A percentile compares a stretch with the other conserved stretches of the same genome.
phyloP scores from a whole-genome alignment of 1,284 basidiomycete species.

The Xerocomus cyaneibrunnescens region DNA sequence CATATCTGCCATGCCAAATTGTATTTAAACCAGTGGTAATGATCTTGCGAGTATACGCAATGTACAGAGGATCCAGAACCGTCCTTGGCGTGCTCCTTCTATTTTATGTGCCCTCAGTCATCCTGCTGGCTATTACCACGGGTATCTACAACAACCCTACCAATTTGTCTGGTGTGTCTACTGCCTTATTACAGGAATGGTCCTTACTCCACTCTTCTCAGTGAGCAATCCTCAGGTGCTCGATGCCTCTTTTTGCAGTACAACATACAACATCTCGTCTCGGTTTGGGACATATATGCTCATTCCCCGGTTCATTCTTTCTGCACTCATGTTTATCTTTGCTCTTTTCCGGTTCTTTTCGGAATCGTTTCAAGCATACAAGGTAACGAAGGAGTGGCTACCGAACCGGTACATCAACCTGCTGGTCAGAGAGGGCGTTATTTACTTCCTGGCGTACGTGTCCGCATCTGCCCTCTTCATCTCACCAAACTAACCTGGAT shows the following conservation, averaged over 20 bases:
- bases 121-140: not conserved
- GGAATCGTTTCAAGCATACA: not conserved
- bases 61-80: not conserved
- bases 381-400: not conserved
- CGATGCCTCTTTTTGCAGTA: not conserved
- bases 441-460: not conserved
- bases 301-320: not conserved
- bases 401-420: not conserved
- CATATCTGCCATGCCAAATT: not conserved
- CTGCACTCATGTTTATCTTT: not conserved
- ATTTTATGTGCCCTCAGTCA: not conserved
- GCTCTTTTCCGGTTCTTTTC: not conserved
- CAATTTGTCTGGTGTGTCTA: not conserved
- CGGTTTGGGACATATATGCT: not conserved
- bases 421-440: too few species aligned
- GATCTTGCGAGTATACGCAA: constrained; percentile 4
- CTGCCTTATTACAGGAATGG: not conserved
- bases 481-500: not conserved
- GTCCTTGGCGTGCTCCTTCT: not conserved
- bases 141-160: not conserved
- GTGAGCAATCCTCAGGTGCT: not conserved
- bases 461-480: too few species aligned
- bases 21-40: not conserved
- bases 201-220: not conserved
- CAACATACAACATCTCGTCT: not conserved